Evolutionary conservation across 1,139 yeast genomes (phyloP).

Genomic region (Candida sanyaensis): DNA sequence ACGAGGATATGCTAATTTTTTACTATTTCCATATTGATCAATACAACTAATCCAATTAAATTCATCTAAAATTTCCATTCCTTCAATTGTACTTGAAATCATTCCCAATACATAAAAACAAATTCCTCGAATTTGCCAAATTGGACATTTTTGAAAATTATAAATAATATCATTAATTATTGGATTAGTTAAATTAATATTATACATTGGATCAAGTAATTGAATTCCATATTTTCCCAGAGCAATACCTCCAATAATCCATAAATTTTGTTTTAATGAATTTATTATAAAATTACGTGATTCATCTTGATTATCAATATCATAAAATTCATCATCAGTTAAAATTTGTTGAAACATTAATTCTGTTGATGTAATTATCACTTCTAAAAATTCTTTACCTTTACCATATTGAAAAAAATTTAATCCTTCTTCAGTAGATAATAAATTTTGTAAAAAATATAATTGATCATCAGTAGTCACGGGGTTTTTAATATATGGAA

Average conservation of each 20-base stretch:
- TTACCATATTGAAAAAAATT: conserved; percentile 29
- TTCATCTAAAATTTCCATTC: conserved; percentile 85
- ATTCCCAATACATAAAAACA: conserved; percentile 81
- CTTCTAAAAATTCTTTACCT: conserved; percentile 28
- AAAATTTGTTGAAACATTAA: conserved; percentile 17
- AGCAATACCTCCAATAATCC: conserved; percentile 88
- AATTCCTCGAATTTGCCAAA: conserved; percentile 70
- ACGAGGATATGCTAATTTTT: conserved; percentile 59
- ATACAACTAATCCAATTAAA: conserved; percentile 70
- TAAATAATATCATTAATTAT: conserved; percentile 53
- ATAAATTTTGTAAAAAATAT: conserved; percentile 81
- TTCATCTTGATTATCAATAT: conserved; percentile 15
- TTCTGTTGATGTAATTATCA: conserved; percentile 25
- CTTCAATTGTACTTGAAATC: conserved; percentile 72
- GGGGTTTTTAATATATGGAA: conserved; percentile 23
- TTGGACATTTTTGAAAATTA: conserved; percentile 43
- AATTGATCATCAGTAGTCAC: conserved; percentile 13
- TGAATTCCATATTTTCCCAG: conserved; percentile 68
- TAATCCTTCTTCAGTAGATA: conserved; percentile 82
- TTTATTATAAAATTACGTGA: conserved; percentile 8
- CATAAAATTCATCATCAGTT: conserved; percentile 16
- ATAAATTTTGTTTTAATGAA: conserved; percentile 66
- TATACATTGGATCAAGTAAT: conserved; percentile 58
- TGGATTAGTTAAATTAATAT: conserved; percentile 43
- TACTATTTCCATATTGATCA: conserved; percentile 52